These are phyloP conservation scores for Fistulina hepatica DNA, from an alignment of 1,284 basidiomycete genomes.

Conservation along the genomic window DNA sequence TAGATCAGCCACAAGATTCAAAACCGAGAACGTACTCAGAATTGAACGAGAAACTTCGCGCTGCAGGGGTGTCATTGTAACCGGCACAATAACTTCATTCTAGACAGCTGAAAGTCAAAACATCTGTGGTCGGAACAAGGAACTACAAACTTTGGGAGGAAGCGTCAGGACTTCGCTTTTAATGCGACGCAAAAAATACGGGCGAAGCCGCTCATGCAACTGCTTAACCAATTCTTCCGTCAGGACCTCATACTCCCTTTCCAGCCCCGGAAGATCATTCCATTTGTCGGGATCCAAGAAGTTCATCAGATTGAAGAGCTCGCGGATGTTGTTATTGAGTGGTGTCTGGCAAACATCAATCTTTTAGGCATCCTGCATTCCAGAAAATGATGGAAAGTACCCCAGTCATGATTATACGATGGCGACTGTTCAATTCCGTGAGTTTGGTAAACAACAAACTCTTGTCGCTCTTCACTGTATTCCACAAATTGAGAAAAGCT, in stretches of 20 bases:
- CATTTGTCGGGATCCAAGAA: conserved; percentile 77
- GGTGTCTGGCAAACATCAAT: conserved; percentile 66
- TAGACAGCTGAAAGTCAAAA: conserved; percentile 21
- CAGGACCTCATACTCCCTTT: conserved; percentile 63
- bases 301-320: conserved; percentile 91
- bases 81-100: conserved; percentile 87
- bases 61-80: conserved; percentile 83
- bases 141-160: conserved; percentile 67
- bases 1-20: conserved; percentile 8
- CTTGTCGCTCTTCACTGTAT: conserved; percentile 68
- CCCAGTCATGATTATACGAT: conserved; percentile 89
- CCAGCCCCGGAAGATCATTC: conserved; percentile 61
- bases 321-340: conserved; percentile 92
- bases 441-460: conserved; percentile 78
- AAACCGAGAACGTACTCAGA: conserved; percentile 38
- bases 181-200: conserved; percentile 87
- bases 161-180: conserved; percentile 89
- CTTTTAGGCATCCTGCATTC: conserved; percentile 5
- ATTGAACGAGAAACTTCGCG: conserved; percentile 84
- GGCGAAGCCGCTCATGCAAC: conserved; percentile 69
- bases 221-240: conserved; percentile 71
- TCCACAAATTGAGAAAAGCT: conserved; percentile 1
- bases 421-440: conserved; percentile 67
- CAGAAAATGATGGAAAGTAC: conserved; percentile 26
- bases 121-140: neutral